Evolutionary conservation across 208 protist genomes (phyloP), one percentile per base, ranked within the genome.

Genomic region (Crithidia bombi): DNA sequence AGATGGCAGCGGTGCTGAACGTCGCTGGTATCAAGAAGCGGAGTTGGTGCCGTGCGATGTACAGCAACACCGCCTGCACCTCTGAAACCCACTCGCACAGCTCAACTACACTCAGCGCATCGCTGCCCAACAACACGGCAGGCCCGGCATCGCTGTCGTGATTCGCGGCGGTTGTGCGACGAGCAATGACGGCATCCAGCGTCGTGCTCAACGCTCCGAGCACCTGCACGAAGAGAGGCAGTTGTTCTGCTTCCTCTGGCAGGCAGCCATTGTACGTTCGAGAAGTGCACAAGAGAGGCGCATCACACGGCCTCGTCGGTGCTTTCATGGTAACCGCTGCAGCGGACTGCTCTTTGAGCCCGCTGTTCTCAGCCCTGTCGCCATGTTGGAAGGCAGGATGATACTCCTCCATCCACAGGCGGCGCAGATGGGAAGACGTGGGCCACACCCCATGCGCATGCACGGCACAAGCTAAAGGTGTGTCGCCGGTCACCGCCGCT

Each of bases 31-130:
- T 67, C 7, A 74, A 41, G 44, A 44, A 67, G 21, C 68, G 75
- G 5, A 80, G 57, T 10, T 54, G 58, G 19, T 62, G 19, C 41
- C 56, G 52, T 5, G 46, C 75, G 6, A 75, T 28, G 33, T 75
- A 80, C 30, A 75, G 32, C 54, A 80, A 46, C n/a, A 75, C 26
- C 9, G 68, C 68, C 46, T 75, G 61, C 68, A 80, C 44, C 50
- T 80, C 75, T 9, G 49, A 57, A 3, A 64, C 11, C 71, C 71
- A 76, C 21, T 36, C 63, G 21, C 21, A 46, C 63, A 61, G 2
- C 17, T 73, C 56, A 10, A 26, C 23, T 17, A 41, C 1, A 2
- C 46, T 69, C 4, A 58, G 39, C 10, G 36, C 38, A 15, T 47
- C 44, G 4, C 47, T 36, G 7, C n/a, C n/a, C 38, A 17, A n/a